These are phyloP conservation scores for Meredithiella fracta DNA, from an alignment of 2,329 filamentous ascomycete species.

Conservation along the genomic window DNA sequence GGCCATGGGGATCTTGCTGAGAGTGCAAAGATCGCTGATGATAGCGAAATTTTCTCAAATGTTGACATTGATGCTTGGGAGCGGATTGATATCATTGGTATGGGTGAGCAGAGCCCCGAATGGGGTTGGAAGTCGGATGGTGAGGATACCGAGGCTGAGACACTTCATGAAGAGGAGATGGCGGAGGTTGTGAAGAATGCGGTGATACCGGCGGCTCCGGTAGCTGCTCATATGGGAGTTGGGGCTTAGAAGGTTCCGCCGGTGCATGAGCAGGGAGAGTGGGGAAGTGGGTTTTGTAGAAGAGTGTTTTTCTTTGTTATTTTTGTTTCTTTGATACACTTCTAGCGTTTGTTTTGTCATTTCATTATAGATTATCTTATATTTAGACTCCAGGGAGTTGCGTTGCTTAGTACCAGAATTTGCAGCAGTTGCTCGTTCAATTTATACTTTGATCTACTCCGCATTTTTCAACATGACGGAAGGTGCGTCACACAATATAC, in stretches of 20 bases:
- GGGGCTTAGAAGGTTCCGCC: background rate
- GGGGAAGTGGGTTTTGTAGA: background rate
- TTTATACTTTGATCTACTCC: background rate
- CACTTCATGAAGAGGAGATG: conserved; percentile 13
- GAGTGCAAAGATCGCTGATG: conserved; percentile 20
- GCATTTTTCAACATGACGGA: background rate
- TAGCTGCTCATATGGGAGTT: background rate
- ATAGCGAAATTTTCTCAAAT: conserved; percentile 35
- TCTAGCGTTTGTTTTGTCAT: background rate
- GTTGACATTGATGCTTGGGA: conserved; percentile 14
- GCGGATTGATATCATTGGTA: conserved; percentile 9
- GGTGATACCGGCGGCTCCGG: background rate
- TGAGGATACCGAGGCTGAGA: conserved; percentile 3
- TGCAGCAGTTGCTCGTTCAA: background rate
- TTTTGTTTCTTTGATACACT: background rate
- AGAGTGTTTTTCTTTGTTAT: background rate
- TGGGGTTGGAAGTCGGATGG: conserved; percentile 9
- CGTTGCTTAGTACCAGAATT: background rate
- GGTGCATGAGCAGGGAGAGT: background rate
- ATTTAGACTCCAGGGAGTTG: background rate
- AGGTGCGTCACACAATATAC: too few species aligned
- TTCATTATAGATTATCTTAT: background rate
- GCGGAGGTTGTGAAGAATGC: conserved; percentile 8
- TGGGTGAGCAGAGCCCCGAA: conserved; percentile 12
- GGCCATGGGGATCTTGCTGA: conserved; percentile 7